These are phyloP conservation scores for Colletotrichum graminicola DNA, from an alignment of 2,329 filamentous ascomycete genomes.

Conservation along the genomic window DNA sequence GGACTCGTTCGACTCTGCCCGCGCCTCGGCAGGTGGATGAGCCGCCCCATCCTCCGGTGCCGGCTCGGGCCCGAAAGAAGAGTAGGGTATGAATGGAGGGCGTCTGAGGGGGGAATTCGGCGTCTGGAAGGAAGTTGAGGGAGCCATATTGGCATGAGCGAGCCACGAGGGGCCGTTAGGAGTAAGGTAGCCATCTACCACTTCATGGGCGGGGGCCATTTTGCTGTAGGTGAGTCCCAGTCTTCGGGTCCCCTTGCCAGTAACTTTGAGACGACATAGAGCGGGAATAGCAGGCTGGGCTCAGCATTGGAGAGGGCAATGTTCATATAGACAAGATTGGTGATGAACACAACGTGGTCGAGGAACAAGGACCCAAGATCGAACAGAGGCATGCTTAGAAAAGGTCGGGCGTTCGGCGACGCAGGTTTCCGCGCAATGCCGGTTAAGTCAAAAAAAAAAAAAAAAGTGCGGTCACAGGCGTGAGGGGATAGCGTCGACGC, in stretches of 20 bases:
- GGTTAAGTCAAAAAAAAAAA: constrained; percentile 1
- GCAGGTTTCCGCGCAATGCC: constrained; percentile 26
- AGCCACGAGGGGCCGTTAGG: constrained; percentile 51
- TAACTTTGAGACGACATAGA: constrained; percentile 64
- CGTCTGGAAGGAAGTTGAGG: constrained; percentile 7
- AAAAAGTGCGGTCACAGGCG: constrained; percentile 20
- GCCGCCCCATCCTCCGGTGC: constrained; percentile 10
- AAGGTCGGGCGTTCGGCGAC: constrained; percentile 27
- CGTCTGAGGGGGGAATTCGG: constrained; percentile 27
- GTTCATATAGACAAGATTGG: constrained; percentile 65
- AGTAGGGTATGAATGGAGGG: constrained; percentile 31
- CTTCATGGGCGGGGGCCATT: constrained; percentile 52
- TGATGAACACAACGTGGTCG: constrained; percentile 65
- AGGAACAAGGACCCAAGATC: constrained; percentile 65
- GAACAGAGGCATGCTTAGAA: constrained; percentile 60
- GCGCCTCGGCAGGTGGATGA: constrained; percentile 23
- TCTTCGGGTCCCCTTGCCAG: constrained; percentile 62
- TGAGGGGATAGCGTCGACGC: constrained; percentile 22
- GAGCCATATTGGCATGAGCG: constrained; percentile 37
- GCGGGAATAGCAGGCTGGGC: constrained; percentile 58
- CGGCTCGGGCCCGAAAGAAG: constrained; percentile 33
- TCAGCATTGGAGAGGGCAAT: constrained; percentile 64
- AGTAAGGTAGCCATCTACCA: constrained; percentile 54
- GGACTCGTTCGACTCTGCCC: constrained; percentile 45
- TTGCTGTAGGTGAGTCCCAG: constrained; percentile 54